Base-by-base conservation (phyloP, 768 basidiomycete species). In the Zangia roseola region DNA sequence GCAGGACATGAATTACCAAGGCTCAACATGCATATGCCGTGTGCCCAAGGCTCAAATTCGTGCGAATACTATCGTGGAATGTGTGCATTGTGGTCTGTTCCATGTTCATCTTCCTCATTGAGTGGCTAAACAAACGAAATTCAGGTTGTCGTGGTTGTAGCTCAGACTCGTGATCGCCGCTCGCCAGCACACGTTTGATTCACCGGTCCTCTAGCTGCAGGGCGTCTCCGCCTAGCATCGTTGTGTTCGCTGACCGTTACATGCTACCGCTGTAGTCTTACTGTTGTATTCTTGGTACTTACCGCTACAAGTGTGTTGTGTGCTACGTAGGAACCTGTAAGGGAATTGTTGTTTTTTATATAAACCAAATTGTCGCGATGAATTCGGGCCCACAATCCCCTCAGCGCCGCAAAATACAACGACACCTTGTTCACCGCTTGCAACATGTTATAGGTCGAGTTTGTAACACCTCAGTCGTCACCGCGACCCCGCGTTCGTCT, bases 1-100 rank as follows among this genome's bases (percentile, higher is more conserved):
- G 23, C 43, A 94, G 93, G 97, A 97, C 69, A 97, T 97, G 95
- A 98, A 97, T 72, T 97, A 97, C 63, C 89, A 94, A 74, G 97
- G 95, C 10, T 95, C 93, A 19, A 97, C 97, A 26, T 99, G 97
- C 69, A 88, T 99, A 40, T 99, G 97, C 69, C 81, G 97, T 53
- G 94, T 98, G 42, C 97, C 97, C 5, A 99, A 97, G 67, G 86
- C 91, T 5, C 88, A 94, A 62, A 80, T 99, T 21, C 88, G 91
- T 47, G 74, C 80, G 43, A 95, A 94, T 6, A 94, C 91, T 4
- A 75, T 97, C 26, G 94, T 98, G 2, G 93, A 99, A 68, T 99
- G 95, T 70, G 88, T 91, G 40, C 94, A 97, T 64, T 97, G 95
- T 69, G 95, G 95, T 94, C 59, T 52, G 91, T 81, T 25, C 26